These are phyloP conservation scores for Fibroporia radiculosa DNA, from an alignment of 768 basidiomycete species.

Conservation along the genomic window DNA sequence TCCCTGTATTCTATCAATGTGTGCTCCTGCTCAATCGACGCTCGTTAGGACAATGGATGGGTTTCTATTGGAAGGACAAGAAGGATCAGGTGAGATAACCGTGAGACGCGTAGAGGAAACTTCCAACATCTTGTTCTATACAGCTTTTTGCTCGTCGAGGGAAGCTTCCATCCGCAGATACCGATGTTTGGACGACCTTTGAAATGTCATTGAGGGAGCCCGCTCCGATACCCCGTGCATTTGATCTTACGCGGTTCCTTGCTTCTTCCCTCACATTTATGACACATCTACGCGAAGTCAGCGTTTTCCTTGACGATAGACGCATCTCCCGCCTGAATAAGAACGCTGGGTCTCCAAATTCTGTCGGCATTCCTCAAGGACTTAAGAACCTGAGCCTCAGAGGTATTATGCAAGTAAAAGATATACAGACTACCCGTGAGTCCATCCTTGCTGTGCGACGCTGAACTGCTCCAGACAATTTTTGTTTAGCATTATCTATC, in stretches of 20 bases:
- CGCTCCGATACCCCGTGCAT: constrained; percentile 67
- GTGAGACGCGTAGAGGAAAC: neutral
- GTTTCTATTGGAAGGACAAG: constrained; percentile 92
- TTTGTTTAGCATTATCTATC: constrained; percentile 57
- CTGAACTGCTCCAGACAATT: constrained; percentile 1
- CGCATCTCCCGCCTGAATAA: constrained; percentile 63
- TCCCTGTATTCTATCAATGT: constrained; percentile 7
- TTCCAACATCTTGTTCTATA: constrained; percentile 3
- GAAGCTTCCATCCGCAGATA: constrained; percentile 36
- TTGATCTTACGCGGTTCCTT: constrained; percentile 87
- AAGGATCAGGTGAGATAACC: constrained; percentile 61
- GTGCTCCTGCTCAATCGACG: neutral
- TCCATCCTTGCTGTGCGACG: constrained; percentile 5
- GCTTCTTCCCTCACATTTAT: constrained; percentile 93
- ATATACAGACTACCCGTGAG: constrained; percentile 59
- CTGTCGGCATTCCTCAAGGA: constrained; percentile 44
- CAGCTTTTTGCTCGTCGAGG: constrained; percentile 83
- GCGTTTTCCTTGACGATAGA: constrained; percentile 77
- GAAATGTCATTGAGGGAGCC: constrained; percentile 83
- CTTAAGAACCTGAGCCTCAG: constrained; percentile 48
- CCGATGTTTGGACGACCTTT: constrained; percentile 71
- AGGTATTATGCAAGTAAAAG: constrained; percentile 61
- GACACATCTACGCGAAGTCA: constrained; percentile 65
- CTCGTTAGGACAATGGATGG: constrained; percentile 75
- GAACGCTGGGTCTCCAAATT: constrained; percentile 42